These are phyloP conservation scores for Samsoniella hepiali DNA, from an alignment of 2,329 filamentous ascomycete species.

Conservation along the genomic window DNA sequence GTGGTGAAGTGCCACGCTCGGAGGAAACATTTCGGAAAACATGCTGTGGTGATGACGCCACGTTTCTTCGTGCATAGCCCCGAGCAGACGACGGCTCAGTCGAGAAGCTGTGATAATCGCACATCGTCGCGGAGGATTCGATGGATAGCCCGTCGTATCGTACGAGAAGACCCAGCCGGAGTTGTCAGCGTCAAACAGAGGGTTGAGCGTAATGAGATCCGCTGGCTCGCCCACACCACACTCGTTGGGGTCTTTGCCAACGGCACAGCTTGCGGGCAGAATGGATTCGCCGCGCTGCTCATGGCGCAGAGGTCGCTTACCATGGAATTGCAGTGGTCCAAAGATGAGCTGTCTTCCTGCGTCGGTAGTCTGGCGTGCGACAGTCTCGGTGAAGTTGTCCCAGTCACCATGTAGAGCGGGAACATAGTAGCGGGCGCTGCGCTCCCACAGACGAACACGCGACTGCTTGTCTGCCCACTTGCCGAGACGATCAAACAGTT, in stretches of 20 bases:
- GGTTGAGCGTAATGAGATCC: constrained; percentile 74
- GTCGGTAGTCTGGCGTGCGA: constrained; percentile 56
- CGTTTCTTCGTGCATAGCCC: constrained; percentile 73
- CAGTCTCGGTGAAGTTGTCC: constrained; percentile 67
- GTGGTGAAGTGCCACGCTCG: constrained; percentile 67
- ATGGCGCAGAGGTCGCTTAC: constrained; percentile 44
- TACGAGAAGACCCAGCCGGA: constrained; percentile 72
- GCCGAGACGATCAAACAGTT: constrained; percentile 66
- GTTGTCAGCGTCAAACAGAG: constrained; percentile 67
- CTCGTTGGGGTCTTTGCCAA: constrained; percentile 45
- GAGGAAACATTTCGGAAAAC: constrained; percentile 79
- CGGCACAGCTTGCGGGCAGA: constrained; percentile 53
- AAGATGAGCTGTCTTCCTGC: constrained; percentile 59
- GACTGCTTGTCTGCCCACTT: constrained; percentile 67
- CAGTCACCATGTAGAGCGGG: constrained; percentile 66
- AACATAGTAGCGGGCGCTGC: constrained; percentile 73
- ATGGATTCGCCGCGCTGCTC: constrained; percentile 52
- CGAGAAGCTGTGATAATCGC: constrained; percentile 71
- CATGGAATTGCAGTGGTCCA: constrained; percentile 59
- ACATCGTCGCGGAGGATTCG: constrained; percentile 63
- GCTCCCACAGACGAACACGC: constrained; percentile 73
- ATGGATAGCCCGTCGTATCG: constrained; percentile 67
- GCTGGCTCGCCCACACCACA: constrained; percentile 71
- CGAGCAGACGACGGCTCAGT: constrained; percentile 62
- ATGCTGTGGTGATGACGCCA: constrained; percentile 64